A percentile compares a stretch with the other conserved stretches of the same genome.
Conservation (phyloP, 164 flowering plant species). For the Chloranthus sessilifolius region DNA sequence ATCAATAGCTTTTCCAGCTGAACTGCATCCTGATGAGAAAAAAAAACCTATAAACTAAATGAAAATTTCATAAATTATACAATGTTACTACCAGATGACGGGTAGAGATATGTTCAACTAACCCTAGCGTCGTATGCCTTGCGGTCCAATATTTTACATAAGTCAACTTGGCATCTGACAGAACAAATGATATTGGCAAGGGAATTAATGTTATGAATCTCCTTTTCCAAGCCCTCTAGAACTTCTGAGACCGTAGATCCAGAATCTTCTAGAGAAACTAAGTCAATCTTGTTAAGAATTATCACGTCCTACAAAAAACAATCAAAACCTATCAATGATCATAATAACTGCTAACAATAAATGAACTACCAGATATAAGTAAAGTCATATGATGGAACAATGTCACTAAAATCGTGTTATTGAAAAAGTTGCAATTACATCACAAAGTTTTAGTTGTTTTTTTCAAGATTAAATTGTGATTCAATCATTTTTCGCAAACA, state of each 20-base stretch:
- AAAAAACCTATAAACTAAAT: slow-evolving; percentile 2
- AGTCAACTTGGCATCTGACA: slow-evolving; percentile 83
- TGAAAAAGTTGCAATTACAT: too few species aligned
- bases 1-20: slow-evolving; percentile 63
- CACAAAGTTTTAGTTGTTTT: too few species aligned
- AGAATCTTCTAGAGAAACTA: slow-evolving; percentile 55
- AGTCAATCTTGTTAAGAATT: slow-evolving; percentile 93
- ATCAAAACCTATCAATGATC: too few species aligned
- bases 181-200: slow-evolving; percentile 67
- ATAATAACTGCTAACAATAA: too few species aligned
- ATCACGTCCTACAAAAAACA: slow-evolving; percentile 79
- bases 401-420: too few species aligned
- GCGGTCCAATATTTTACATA: slow-evolving; percentile 62
- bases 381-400: too few species aligned
- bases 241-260: slow-evolving; percentile 13
- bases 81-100: background rate
- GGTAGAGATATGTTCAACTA: slow-evolving; percentile 19
- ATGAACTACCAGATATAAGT: too few species aligned
- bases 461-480: too few species aligned
- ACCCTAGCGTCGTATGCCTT: slow-evolving; percentile 80
- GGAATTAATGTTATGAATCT: slow-evolving; percentile 71
- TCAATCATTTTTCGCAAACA: too few species aligned
- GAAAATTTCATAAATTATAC: background rate
- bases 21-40: slow-evolving; percentile 42
- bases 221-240: slow-evolving; percentile 68